A percentile compares a stretch with the other conserved stretches of the same genome.
phyloP scores from a whole-genome alignment of 345 rosid genomes.

The Clausena lansium region DNA sequence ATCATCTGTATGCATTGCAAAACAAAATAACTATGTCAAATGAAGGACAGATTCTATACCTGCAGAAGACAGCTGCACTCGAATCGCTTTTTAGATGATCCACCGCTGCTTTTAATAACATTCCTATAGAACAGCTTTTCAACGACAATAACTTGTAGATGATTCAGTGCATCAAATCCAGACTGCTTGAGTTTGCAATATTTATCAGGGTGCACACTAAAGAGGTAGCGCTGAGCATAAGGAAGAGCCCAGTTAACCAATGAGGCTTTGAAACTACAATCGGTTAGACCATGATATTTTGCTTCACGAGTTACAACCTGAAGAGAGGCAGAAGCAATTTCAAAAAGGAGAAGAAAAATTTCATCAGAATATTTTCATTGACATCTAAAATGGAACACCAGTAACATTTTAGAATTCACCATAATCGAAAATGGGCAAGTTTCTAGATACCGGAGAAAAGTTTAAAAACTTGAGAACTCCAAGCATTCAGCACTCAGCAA shows the following conservation, averaged over 20 bases:
- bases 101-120: slow-evolving; percentile 47
- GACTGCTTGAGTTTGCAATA: slow-evolving; percentile 53
- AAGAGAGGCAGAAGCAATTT: background rate
- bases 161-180: slow-evolving; percentile 40
- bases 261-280: slow-evolving; percentile 47
- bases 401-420: no score
- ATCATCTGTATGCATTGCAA: background rate
- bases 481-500: no score
- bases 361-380: no score
- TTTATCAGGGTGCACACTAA: slow-evolving; percentile 48
- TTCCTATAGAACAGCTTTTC: slow-evolving; percentile 68
- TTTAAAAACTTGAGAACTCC: no score
- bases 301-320: slow-evolving; percentile 86
- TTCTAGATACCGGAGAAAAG: no score
- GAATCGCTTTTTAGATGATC: slow-evolving; percentile 46
- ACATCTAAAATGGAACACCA: no score
- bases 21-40: background rate
- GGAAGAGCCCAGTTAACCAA: slow-evolving; percentile 89
- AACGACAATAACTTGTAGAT: slow-evolving; percentile 57
- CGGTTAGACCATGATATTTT: slow-evolving; percentile 47
- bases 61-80: slow-evolving; percentile 69
- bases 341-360: background rate
- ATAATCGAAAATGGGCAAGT: no score
- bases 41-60: slow-evolving; percentile 37
- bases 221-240: slow-evolving; percentile 88